Base-by-base conservation (phyloP, 192 early-diverging fungal species). In the Dimargaris verticillata region DNA sequence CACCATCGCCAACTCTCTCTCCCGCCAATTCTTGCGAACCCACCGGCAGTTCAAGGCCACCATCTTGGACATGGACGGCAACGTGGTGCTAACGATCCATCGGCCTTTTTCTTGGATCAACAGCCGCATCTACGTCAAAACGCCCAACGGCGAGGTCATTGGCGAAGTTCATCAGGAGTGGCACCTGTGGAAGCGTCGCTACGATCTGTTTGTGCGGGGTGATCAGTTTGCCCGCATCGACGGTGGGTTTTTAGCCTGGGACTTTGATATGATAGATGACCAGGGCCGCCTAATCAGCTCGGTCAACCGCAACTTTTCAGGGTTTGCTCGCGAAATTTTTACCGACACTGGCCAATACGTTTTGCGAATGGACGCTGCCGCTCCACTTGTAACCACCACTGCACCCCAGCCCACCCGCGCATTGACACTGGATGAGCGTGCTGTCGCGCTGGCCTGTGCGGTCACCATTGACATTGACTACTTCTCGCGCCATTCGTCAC, bases 401-500 rank as follows among this genome's bases (percentile, higher is more conserved):
- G 33, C 2, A 7, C n/a, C 47, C 44, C 54, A 68, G 24, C 61
- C 69, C 17, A 65, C 63, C 51, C 67, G 78, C 52, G 78, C 70
- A 25, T 54, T 88, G 66, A 78, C 81, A 0, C 68, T 89, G 25
- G 89, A 92, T 68, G 79, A 88, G 60, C 80, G 88, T 28, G 89
- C 89, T 2, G 80, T 91, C 2, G 80, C 82, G 28, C 71, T 95
- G 52, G 85, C 84, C 0, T 83, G 82, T 52, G 92, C 89, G 61
- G 76, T 92, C 58, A 83, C 83, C 18, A 87, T 90, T 52, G 92
- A 93, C 62, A 83, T 88, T 66, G 91, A 93, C 67, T 93, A 91
- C 68, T 93, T 91, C 70, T 82, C 77, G 33, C 66, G 86, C 45
- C 86, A 89, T 62, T 86, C 83, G 6, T 65, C 59, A 2, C 67